A percentile compares a stretch with the other conserved stretches of the same genome.
phyloP scores from a whole-genome alignment of 805 yeast species.

The Yarrowia keelungensis region DNA sequence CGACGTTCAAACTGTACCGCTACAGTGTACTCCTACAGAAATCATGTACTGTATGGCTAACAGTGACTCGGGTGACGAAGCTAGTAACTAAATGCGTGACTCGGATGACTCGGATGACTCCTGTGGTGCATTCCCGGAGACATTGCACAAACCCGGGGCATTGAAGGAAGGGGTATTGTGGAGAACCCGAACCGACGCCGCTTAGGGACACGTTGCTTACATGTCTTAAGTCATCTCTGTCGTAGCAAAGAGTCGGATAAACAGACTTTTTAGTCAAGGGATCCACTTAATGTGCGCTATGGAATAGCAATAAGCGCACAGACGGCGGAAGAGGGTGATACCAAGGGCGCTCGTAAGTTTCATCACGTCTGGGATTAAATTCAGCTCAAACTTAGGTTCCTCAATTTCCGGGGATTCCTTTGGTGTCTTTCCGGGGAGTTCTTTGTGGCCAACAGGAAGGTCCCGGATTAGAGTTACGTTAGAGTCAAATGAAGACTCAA shows the following conservation, averaged over 20 bases:
- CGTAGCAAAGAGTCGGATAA: not conserved
- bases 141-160: too few species aligned
- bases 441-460: not conserved
- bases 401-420: conserved; percentile 29
- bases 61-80: conserved; percentile 22
- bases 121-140: not conserved
- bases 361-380: conserved; percentile 17
- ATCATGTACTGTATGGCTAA: not conserved
- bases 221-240: too few species aligned
- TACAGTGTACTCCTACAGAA: not conserved
- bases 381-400: not conserved
- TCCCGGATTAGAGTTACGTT: not conserved
- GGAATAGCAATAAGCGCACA: not conserved
- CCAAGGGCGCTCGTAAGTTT: conserved; percentile 3
- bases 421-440: conserved; percentile 18
- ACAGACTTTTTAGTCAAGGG: conserved; percentile 6
- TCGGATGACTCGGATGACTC: conserved; percentile 24
- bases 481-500: conserved; percentile 16
- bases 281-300: not conserved
- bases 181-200: too few species aligned
- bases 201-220: too few species aligned
- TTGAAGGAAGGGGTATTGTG: too few species aligned
- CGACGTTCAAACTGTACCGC: not conserved
- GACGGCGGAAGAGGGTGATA: not conserved
- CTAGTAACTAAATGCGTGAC: not conserved